phyloP scores from a whole-genome alignment of 2,329 filamentous ascomycete species.

The Stagonosporopsis tanaceti region DNA sequence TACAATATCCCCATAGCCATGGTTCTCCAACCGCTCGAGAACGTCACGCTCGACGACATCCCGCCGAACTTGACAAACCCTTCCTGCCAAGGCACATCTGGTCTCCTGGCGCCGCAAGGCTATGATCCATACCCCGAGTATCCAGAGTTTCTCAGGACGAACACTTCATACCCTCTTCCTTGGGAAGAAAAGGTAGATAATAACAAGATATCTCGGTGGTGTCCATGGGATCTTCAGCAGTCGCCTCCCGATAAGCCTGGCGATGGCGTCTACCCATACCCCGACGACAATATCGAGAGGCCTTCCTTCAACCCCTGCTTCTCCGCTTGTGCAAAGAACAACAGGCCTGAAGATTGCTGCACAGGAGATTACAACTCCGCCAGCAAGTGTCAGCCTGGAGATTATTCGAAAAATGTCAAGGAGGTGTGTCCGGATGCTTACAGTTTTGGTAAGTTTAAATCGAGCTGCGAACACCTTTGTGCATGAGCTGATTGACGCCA shows the following conservation, averaged over 20 bases:
- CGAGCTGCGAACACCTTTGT: slow-evolving; percentile 14
- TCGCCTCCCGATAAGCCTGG: slow-evolving; percentile 72
- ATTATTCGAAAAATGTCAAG: slow-evolving; percentile 76
- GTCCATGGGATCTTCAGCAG: slow-evolving; percentile 79
- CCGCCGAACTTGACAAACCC: slow-evolving; percentile 80
- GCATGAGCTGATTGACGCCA: slow-evolving; percentile 23
- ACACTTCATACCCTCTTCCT: slow-evolving; percentile 71
- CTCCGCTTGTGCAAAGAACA: slow-evolving; percentile 76
- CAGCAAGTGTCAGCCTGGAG: slow-evolving; percentile 69
- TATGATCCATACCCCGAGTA: slow-evolving; percentile 62
- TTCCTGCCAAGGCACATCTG: slow-evolving; percentile 76
- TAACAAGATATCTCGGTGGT: slow-evolving; percentile 71
- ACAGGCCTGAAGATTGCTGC: slow-evolving; percentile 75
- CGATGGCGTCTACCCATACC: slow-evolving; percentile 82
- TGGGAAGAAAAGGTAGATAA: slow-evolving; percentile 69
- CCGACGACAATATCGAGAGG: slow-evolving; percentile 74
- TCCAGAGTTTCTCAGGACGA: slow-evolving; percentile 65
- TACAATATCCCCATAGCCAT: slow-evolving; percentile 79
- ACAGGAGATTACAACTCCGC: slow-evolving; percentile 72
- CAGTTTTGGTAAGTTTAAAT: slow-evolving; percentile 69
- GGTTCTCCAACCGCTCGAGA: slow-evolving; percentile 60
- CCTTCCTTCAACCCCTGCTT: slow-evolving; percentile 80
- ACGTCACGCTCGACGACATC: slow-evolving; percentile 67
- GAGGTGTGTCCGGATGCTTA: slow-evolving; percentile 83
- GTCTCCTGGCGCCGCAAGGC: slow-evolving; percentile 59